Evolutionary conservation across 805 yeast genomes (phyloP).

Genomic region (Candida broadrunensis): DNA sequence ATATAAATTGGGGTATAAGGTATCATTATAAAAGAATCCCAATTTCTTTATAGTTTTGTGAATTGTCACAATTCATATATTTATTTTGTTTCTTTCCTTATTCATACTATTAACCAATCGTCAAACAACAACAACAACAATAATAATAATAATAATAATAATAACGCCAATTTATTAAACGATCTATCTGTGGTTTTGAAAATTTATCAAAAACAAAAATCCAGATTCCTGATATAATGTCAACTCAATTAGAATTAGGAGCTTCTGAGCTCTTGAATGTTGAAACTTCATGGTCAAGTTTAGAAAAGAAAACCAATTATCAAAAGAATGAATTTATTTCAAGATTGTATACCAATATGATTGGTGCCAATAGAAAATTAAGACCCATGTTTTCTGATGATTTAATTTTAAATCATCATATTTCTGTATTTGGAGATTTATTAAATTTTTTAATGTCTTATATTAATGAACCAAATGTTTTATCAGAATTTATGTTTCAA

Average conservation of each 20-base stretch:
- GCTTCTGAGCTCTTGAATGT: constrained; percentile 4
- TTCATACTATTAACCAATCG: no score
- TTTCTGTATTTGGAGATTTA: constrained; percentile 34
- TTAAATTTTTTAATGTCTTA: constrained; percentile 29
- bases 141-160: no score
- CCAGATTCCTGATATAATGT: no score
- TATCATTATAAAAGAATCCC: no score
- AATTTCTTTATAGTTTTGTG: no score
- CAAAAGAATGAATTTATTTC: constrained; percentile 28
- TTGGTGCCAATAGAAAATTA: constrained; percentile 27
- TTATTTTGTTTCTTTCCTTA: no score
- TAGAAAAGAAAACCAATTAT: constrained; percentile 24
- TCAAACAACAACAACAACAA: no score
- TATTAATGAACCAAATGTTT: constrained; percentile 20
- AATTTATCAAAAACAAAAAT: no score
- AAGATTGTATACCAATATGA: constrained; percentile 30
- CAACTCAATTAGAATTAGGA: constrained; percentile 3
- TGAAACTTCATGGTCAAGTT: constrained; percentile 23
- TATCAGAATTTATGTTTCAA: constrained; percentile 31
- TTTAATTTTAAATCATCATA: constrained; percentile 23
- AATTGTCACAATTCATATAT: no score
- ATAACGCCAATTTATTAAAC: no score
- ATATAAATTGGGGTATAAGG: no score
- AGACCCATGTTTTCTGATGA: constrained; percentile 15
- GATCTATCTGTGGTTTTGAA: no score